Conservation (phyloP, 2,329 filamentous ascomycete species). For the Diaporthe sp. region DNA sequence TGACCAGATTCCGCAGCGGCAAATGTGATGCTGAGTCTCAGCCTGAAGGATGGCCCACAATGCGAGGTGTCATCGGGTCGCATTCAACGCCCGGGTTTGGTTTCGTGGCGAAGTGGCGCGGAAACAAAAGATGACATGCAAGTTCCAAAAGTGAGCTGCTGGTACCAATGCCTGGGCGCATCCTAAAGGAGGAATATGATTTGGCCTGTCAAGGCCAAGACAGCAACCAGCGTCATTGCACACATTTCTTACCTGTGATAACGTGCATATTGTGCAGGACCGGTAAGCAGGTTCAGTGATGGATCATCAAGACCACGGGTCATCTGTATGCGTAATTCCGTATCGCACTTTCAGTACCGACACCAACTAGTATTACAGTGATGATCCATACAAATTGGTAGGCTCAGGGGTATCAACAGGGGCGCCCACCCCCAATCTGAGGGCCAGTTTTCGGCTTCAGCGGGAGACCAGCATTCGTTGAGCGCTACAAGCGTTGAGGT, state of each 20-base stretch:
- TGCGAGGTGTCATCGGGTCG: background rate
- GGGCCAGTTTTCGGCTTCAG: background rate
- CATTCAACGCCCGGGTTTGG: background rate
- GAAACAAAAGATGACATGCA: background rate
- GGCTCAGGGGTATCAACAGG: slow-evolving; percentile 2
- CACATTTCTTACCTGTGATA: background rate
- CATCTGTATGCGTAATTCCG: background rate
- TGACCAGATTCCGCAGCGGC: background rate
- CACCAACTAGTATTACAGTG: slow-evolving; percentile 28
- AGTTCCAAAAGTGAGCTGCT: background rate
- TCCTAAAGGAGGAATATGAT: background rate
- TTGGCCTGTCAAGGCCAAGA: background rate
- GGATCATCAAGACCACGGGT: background rate
- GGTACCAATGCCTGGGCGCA: background rate
- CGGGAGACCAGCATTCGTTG: background rate
- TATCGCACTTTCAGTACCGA: slow-evolving; percentile 1
- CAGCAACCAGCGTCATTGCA: background rate
- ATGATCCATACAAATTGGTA: slow-evolving; percentile 29
- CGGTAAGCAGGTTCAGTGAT: background rate
- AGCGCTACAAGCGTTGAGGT: background rate
- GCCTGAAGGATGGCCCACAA: background rate
- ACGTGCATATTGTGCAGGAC: background rate
- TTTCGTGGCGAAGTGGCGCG: background rate
- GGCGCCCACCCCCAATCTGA: background rate
- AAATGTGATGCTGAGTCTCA: background rate